Evolutionary conservation across 1,284 basidiomycete genomes (phyloP).

Genomic region (Puccinia polysora): DNA sequence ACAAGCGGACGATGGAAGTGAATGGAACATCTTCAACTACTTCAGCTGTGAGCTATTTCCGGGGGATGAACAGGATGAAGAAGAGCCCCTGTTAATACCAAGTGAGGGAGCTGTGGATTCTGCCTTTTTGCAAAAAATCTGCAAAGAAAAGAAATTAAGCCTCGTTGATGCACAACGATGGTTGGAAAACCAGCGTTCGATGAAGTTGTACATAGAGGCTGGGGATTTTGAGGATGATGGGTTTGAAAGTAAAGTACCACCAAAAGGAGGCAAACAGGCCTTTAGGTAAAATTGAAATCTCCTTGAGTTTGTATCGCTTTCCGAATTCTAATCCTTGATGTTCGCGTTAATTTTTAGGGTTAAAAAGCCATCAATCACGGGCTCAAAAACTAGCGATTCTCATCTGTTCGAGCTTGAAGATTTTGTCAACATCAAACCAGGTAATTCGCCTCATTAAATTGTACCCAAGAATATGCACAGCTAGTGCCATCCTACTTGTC

Average conservation of each 20-base stretch:
- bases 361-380: conserved; percentile 3
- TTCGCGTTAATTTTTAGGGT: neutral
- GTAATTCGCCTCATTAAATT: conserved; percentile 5
- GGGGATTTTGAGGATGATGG: conserved; percentile 44
- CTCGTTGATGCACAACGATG: conserved; percentile 2
- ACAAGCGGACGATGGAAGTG: conserved; percentile 29
- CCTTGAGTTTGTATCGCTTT: neutral
- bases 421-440: neutral
- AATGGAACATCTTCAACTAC: conserved; percentile 42
- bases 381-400: conserved; percentile 10
- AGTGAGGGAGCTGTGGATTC: conserved; percentile 14
- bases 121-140: neutral
- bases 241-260: conserved; percentile 43
- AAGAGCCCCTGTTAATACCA: neutral
- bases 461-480: too few relatives aligned
- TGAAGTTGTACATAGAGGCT: conserved; percentile 35
- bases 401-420: conserved; percentile 9
- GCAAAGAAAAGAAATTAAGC: conserved; percentile 23
- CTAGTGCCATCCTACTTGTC: too few relatives aligned
- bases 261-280: conserved; percentile 43
- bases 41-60: conserved; percentile 26
- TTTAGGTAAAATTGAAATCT: conserved; percentile 18
- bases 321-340: neutral
- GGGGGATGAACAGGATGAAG: conserved; percentile 42
- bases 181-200: conserved; percentile 14